A percentile compares a stretch with the other conserved stretches of the same genome.
Conservation (phyloP, 345 rosid genomes). For the Kandelia obovata region DNA sequence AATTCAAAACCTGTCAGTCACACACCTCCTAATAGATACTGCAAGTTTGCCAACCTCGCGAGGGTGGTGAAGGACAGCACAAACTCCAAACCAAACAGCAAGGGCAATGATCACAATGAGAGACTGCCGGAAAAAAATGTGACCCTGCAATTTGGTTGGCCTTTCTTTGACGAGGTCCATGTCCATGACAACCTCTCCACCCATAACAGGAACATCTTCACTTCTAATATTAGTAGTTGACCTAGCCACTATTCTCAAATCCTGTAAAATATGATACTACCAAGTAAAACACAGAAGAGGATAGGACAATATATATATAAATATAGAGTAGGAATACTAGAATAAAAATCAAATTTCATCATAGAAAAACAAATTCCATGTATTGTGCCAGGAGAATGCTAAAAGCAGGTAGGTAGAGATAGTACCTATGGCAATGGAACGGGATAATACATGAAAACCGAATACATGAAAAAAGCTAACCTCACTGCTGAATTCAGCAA, state of each 20-base stretch:
- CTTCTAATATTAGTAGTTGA: slow-evolving; percentile 19
- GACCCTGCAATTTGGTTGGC: slow-evolving; percentile 42
- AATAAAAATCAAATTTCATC: too few species aligned
- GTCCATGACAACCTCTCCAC: slow-evolving; percentile 47
- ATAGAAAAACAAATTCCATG: too few species aligned
- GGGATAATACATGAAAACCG: background rate
- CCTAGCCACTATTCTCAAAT: slow-evolving; percentile 19
- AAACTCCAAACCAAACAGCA: slow-evolving; percentile 63
- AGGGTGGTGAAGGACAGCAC: slow-evolving; percentile 72
- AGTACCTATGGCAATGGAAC: too few species aligned
- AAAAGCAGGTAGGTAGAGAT: too few species aligned
- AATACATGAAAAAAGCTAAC: slow-evolving; percentile 20
- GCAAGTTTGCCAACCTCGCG: slow-evolving; percentile 62
- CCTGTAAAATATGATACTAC: slow-evolving; percentile 37
- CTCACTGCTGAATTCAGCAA: slow-evolving; percentile 38
- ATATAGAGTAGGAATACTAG: too few species aligned
- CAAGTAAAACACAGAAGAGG: background rate
- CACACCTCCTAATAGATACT: slow-evolving; percentile 55
- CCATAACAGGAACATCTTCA: slow-evolving; percentile 52
- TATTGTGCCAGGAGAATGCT: too few species aligned
- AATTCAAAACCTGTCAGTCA: slow-evolving; percentile 20
- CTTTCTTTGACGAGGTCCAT: slow-evolving; percentile 37
- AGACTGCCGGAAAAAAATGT: slow-evolving; percentile 22
- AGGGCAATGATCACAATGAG: slow-evolving; percentile 36
- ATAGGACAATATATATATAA: too few species aligned